Percentiles rank a stretch among this genome's conserved stretches.
These are phyloP conservation scores for Malassezia japonica DNA, from an alignment of 1,284 basidiomycete genomes.

Conservation along the genomic window DNA sequence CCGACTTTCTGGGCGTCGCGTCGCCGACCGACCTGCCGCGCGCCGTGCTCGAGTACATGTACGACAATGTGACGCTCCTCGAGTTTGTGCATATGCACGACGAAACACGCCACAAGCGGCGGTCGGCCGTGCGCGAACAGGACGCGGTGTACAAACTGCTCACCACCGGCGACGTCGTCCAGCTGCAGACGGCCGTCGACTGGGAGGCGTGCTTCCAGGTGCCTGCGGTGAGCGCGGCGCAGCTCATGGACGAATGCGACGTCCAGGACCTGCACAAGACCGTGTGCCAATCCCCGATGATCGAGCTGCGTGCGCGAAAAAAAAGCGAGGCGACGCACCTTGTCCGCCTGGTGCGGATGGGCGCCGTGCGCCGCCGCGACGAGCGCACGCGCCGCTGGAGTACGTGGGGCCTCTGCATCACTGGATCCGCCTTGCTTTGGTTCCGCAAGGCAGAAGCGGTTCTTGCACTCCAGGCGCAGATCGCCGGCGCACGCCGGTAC, in stretches of 20 bases:
- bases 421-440: constrained; percentile 79
- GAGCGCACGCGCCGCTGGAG: constrained; percentile 57
- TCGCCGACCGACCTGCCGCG: constrained; percentile 66
- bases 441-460: constrained; percentile 62
- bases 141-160: constrained; percentile 6
- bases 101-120: constrained; percentile 19
- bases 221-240: background rate
- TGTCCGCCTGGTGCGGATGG: constrained; percentile 72
- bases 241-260: background rate
- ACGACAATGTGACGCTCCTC: constrained; percentile 91
- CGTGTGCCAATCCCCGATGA: background rate
- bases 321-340: constrained; percentile 36
- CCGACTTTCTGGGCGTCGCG: constrained; percentile 36
- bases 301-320: background rate
- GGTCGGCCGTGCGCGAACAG: background rate
- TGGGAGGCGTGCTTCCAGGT: background rate
- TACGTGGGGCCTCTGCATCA: constrained; percentile 73
- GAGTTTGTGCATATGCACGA: constrained; percentile 63
- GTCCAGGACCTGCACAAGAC: background rate
- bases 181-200: background rate
- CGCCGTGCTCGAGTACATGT: constrained; percentile 86
- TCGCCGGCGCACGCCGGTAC: background rate
- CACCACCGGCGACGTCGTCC: constrained; percentile 3
- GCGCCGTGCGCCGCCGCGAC: constrained; percentile 70
- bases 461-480: background rate